Conservation (phyloP, 352 stramenopile genomes). For the Globisporangium heterothallicum region DNA sequence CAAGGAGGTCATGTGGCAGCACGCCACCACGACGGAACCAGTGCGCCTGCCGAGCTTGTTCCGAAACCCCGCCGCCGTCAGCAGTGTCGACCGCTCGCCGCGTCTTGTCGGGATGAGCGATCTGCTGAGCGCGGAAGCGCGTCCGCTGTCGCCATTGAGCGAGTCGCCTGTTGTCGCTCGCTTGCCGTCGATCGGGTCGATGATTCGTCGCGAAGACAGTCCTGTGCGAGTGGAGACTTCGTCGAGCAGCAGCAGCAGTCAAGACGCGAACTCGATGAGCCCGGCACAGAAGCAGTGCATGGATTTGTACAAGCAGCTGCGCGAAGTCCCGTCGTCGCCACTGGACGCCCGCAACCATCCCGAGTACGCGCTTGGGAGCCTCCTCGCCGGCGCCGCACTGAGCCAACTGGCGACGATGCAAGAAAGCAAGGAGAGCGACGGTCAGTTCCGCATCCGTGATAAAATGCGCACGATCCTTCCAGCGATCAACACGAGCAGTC, state of each 20-base stretch:
- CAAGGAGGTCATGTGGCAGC: constrained; percentile 23
- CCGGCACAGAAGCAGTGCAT: constrained; percentile 59
- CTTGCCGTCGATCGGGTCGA: constrained; percentile 57
- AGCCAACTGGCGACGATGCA: constrained; percentile 40
- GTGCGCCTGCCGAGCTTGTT: constrained; percentile 54
- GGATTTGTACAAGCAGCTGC: constrained; percentile 58
- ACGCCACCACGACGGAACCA: constrained; percentile 12
- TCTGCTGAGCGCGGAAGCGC: constrained; percentile 33
- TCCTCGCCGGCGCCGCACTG: constrained; percentile 37
- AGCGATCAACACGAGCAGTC: constrained; percentile 7
- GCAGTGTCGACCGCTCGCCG: constrained; percentile 28
- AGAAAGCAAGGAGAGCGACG: constrained; percentile 7
- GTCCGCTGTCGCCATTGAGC: constrained; percentile 31
- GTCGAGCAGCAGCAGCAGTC: constrained; percentile 1
- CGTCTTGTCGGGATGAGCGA: constrained; percentile 63
- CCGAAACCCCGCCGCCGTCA: constrained; percentile 15
- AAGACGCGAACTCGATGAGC: constrained; percentile 29
- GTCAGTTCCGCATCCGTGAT: constrained; percentile 9
- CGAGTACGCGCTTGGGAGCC: constrained; percentile 35
- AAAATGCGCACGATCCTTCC: constrained; percentile 24
- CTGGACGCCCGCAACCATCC: constrained; percentile 16
- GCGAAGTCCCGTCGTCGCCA: constrained; percentile 20
- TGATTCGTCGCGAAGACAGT: constrained; percentile 52
- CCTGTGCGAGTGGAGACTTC: constrained; percentile 8
- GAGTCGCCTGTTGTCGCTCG: constrained; percentile 27